A percentile compares a stretch with the other conserved stretches of the same genome.
These are phyloP conservation scores for Heterobasidion occidentale DNA, from an alignment of 1,284 basidiomycete species.

Conservation along the genomic window DNA sequence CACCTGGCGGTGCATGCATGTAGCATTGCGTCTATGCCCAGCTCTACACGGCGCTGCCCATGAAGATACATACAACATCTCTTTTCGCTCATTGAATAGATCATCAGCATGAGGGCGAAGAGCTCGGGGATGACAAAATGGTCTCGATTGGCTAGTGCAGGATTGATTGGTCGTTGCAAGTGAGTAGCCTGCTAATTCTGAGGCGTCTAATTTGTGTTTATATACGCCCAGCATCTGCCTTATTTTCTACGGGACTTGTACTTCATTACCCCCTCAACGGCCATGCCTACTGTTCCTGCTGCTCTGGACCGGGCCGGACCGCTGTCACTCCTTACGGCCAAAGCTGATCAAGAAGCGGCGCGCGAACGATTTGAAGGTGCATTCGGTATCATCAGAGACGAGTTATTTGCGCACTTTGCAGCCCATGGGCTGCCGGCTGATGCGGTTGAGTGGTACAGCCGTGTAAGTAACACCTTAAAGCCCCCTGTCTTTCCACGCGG, in stretches of 20 bases:
- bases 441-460: constrained; percentile 75
- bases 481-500: neutral
- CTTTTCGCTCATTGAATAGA: neutral
- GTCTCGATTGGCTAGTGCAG: too few species aligned
- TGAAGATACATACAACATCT: too few species aligned
- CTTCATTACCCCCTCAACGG: neutral
- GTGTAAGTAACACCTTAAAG: constrained; percentile 33
- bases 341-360: constrained; percentile 14
- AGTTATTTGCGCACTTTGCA: constrained; percentile 58
- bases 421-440: constrained; percentile 75
- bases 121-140: neutral
- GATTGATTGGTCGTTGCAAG: too few species aligned
- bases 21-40: neutral
- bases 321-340: neutral
- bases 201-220: too few species aligned
- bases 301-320: neutral
- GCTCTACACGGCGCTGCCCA: neutral
- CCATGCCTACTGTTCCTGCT: too few species aligned
- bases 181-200: too few species aligned
- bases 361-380: constrained; percentile 46
- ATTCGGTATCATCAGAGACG: constrained; percentile 44
- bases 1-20: too few species aligned
- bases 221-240: neutral
- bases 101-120: neutral
- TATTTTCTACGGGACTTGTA: neutral